Evolutionary conservation across 2,329 filamentous ascomycete species (phyloP), one percentile per base, ranked within the genome.

Genomic region (Nothopassalora personata): DNA sequence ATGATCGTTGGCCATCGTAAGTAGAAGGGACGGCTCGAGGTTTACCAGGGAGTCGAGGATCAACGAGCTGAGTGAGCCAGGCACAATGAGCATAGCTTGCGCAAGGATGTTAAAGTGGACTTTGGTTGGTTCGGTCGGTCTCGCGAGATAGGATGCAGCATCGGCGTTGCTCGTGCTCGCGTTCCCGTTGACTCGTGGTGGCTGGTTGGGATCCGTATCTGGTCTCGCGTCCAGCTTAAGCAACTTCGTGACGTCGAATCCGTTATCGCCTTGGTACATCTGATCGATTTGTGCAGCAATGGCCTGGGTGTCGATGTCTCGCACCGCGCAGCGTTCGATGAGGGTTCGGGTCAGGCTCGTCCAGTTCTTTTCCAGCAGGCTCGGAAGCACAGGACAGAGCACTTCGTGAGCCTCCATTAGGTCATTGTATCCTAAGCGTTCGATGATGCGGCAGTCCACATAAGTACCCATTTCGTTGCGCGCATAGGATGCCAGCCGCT

Each of bases 401-500:
- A 86, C 81, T 52, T 86, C 80, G 57, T 91, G 83, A 0, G 89
- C 90, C 57, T 85, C 83, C 46, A 86, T 80, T 8, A 99, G 80
- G 69, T 97, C 91, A 60, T 96, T 91, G 70, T 90, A 92, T 73
- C 90, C 88, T 10, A 97, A 80, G 56, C 94, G 85, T 71, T 91
- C 89, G 47, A 99, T 78, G 3, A 95, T 86, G 59, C 86, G 85
- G 66, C 92, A 89, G 19, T 91, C 90, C 0, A 95, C 89, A 70
- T 96, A 97, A 27, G 86, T 88, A 5, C 94, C 91, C 52, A 92
- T 89, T 67, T 96, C 92, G 71, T 97, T 97, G 59, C 91, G 87
- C 5, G 93, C 84, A 60, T 96, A 83, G 43, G 85, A 89, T 23
- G 86, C 86, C 67, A 97, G 88, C 28, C 91, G 85, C 13, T 88